Conservation (phyloP, 306 rosid genomes). For the Trifolium fragiferum region DNA sequence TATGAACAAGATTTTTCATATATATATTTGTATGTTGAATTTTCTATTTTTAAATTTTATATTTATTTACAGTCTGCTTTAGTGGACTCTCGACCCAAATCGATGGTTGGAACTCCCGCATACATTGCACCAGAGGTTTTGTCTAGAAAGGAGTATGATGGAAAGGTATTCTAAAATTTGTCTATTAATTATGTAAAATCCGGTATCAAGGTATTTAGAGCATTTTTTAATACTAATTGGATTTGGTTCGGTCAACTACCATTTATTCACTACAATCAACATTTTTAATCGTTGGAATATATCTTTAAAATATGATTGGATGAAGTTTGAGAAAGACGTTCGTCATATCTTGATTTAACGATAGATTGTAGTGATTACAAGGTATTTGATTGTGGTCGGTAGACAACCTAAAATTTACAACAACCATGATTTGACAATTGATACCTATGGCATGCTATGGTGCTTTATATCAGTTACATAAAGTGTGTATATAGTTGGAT, state of each 20-base stretch:
- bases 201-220: background rate
- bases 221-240: background rate
- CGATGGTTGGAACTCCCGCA: conserved; percentile 95
- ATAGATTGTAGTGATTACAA: background rate
- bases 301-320: background rate
- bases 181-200: background rate
- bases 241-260: background rate
- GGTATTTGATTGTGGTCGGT: background rate
- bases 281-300: background rate
- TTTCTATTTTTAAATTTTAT: background rate
- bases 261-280: background rate
- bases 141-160: conserved; percentile 77
- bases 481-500: background rate
- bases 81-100: conserved; percentile 88
- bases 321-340: background rate
- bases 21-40: conserved; percentile 10
- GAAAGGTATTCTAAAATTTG: conserved; percentile 65
- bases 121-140: conserved; percentile 94
- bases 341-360: background rate
- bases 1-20: conserved; percentile 1
- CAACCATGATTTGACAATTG: background rate
- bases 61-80: conserved; percentile 67
- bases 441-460: background rate
- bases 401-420: background rate
- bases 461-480: no score